These are phyloP conservation scores for Fraxinus americana DNA, from an alignment of 257 asterid genomes.

Conservation along the genomic window DNA sequence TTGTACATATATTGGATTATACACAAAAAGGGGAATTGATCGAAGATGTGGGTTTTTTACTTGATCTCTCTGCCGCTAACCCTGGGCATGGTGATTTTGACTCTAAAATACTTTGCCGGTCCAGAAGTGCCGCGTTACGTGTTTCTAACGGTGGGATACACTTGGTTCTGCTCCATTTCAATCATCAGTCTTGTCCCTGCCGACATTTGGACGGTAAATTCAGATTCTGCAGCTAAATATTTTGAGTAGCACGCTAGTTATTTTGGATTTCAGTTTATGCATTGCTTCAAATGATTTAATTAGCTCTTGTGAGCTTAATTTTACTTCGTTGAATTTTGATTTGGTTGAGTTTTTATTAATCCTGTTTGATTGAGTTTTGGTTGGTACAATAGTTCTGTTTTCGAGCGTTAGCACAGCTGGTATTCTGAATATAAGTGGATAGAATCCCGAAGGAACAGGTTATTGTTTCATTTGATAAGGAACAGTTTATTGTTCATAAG, in stretches of 20 bases:
- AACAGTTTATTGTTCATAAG: not conserved
- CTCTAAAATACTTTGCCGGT: conserved; percentile 88
- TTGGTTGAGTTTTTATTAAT: conserved; percentile 16
- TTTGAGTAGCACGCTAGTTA: conserved; percentile 2
- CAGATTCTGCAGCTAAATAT: conserved; percentile 16
- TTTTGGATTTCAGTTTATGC: conserved; percentile 12
- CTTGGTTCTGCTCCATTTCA: conserved; percentile 97
- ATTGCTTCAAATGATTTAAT: conserved; percentile 16
- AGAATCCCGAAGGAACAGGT: not conserved
- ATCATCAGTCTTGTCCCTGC: conserved; percentile 99
- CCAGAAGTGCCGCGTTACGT: conserved; percentile 94
- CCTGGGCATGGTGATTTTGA: conserved; percentile 82
- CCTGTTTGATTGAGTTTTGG: not conserved
- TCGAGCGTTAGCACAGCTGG: conserved; percentile 7
- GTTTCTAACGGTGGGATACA: conserved; percentile 88
- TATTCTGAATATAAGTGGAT: conserved; percentile 22
- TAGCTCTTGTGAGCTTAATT: conserved; percentile 24
- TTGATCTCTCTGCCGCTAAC: conserved; percentile 96
- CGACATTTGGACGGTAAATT: conserved; percentile 93
- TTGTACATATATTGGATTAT: not conserved
- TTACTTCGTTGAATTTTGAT: conserved; percentile 20
- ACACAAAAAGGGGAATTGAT: conserved; percentile 15
- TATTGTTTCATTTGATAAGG: conserved; percentile 2
- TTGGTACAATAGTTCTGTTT: conserved; percentile 8
- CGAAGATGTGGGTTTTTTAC: conserved; percentile 95